Conservation (phyloP, 495 filamentous ascomycete genomes). For the Pyronema omphalodes region DNA sequence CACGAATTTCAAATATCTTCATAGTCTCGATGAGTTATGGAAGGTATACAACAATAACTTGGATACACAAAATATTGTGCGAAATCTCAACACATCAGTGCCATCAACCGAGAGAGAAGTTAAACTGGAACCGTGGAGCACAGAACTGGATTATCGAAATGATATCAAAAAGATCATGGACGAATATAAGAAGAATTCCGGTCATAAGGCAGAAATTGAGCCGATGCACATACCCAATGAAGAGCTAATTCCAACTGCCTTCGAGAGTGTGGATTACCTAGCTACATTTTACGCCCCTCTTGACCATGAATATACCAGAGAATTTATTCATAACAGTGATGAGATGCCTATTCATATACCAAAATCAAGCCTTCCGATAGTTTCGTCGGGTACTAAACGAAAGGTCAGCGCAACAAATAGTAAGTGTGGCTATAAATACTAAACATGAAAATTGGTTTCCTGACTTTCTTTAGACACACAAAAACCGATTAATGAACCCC, state of each 20-base stretch:
- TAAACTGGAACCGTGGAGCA: not conserved
- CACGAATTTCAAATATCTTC: slow-evolving; percentile 51
- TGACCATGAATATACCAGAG: slow-evolving; percentile 14
- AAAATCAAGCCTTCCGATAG: no score
- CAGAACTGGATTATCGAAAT: not conserved
- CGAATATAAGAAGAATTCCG: not conserved
- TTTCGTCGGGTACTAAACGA: no score
- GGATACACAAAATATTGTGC: not conserved
- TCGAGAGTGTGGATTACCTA: not conserved
- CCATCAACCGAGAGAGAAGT: not conserved
- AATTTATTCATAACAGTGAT: not conserved
- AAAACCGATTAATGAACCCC: no score
- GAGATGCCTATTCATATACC: not conserved
- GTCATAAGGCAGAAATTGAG: not conserved
- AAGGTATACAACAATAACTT: slow-evolving; percentile 32
- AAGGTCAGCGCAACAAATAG: no score
- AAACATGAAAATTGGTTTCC: no score
- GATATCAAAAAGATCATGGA: not conserved
- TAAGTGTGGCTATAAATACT: no score
- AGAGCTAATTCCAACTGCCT: slow-evolving; percentile 23
- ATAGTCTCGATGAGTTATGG: slow-evolving; percentile 89
- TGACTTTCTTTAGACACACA: no score
- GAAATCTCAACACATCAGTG: not conserved
- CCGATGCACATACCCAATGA: not conserved
- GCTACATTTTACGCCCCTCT: not conserved